Evolutionary conservation across 768 basidiomycete species (phyloP), one percentile per base, ranked within the genome.

Genomic region (Boletus rufocinnamomeus): DNA sequence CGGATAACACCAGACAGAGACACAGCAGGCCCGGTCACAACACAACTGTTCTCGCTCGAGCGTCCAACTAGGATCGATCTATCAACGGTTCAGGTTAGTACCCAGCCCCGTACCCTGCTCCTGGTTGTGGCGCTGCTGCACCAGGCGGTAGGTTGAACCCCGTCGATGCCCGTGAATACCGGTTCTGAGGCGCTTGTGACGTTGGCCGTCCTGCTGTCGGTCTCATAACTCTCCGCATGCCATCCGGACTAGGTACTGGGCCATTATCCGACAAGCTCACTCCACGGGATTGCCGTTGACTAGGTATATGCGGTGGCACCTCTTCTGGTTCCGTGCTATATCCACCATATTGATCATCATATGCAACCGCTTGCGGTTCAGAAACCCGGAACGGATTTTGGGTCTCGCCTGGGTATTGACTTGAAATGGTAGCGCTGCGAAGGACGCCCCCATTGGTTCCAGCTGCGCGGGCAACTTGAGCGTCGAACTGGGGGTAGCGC

Each of bases 211-310:
- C 79, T 10, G 61, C 44, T 10, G 77, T 68, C 49, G 81, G 84
- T 65, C 91, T 78, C 48, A 90, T 82, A 28, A 95, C 89, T 57
- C 93, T 76, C 41, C 93, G 82, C 28, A 94, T 93, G 54, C 89
- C 88, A 19, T 89, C 86, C 10, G 85, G 82, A 37, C 83, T 82
- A 41, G 90, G 87, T 2, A 95, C 89, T 41, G 92, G 93, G 16
- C 95, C 95, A 65, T 83, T 76, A 63, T 98, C 95, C 54, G 83
- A 83, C 56, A 98, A 74, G 46, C 87, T 87, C 49, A 97, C 81
- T 23, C 95, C 93, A 13, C 90, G 83, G 6, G 74, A 69, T 50
- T 63, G 66, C 48, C 64, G 65, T 21, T 49, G 63, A 35, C 38
- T 60, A 41, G 52, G 49, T 28, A 67, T 38, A 13, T 40, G 66